phyloP scores from a whole-genome alignment of 1,284 basidiomycete genomes.

The Fomitiporia mediterranea region DNA sequence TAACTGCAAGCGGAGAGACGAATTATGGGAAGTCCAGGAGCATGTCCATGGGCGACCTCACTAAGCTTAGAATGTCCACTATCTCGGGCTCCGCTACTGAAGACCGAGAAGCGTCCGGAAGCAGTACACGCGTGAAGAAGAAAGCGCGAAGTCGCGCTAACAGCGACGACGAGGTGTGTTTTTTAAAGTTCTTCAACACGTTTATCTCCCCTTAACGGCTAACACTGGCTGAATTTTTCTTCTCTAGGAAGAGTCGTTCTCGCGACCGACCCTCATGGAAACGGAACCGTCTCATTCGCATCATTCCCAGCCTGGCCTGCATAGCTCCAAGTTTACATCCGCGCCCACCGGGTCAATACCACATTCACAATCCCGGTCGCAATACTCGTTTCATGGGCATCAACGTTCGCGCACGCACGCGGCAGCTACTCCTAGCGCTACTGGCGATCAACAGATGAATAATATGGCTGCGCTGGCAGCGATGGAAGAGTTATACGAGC shows the following conservation, averaged over 20 bases:
- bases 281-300: constrained; percentile 7
- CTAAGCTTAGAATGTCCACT: constrained; percentile 28
- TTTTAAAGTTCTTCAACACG: constrained; percentile 1
- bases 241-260: constrained; percentile 57
- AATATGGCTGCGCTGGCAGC: constrained; percentile 68
- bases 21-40: constrained; percentile 16
- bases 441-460: constrained; percentile 22
- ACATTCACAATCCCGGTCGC: constrained; percentile 26
- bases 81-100: constrained; percentile 14
- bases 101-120: constrained; percentile 8
- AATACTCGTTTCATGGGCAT: constrained; percentile 24
- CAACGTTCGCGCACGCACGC: constrained; percentile 17
- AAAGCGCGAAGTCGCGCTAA: constrained; percentile 73
- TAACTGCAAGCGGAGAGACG: neutral
- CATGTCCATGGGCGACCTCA: constrained; percentile 28
- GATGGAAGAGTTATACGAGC: constrained; percentile 79
- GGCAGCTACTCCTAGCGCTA: constrained; percentile 23
- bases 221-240: constrained; percentile 19
- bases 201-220: constrained; percentile 25
- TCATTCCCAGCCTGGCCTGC: neutral
- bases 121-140: constrained; percentile 46
- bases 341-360: constrained; percentile 42
- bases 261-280: constrained; percentile 53
- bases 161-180: constrained; percentile 71
- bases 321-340: neutral